These are phyloP conservation scores for Tetradesmus lagerheimii DNA, from an alignment of 139 green algal species.

Conservation along the genomic window DNA sequence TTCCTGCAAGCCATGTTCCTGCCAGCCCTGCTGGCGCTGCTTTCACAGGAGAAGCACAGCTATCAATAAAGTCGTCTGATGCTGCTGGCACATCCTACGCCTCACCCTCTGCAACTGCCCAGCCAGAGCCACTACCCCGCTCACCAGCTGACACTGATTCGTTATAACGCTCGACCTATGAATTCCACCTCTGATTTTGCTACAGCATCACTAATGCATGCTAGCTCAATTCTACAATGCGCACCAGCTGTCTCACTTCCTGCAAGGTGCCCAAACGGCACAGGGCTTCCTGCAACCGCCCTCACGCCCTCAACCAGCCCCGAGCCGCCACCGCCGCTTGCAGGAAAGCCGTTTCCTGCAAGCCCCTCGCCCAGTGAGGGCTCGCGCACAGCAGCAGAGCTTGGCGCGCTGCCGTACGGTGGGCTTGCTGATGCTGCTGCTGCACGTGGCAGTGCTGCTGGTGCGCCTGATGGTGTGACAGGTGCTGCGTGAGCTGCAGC, in stretches of 20 bases:
- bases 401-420: too few species aligned
- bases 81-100: background rate
- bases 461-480: background rate
- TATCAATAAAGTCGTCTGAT: conserved; percentile 23
- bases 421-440: background rate
- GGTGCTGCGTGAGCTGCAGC: background rate
- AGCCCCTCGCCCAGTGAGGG: background rate
- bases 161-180: background rate
- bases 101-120: background rate
- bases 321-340: background rate
- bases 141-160: background rate
- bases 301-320: background rate
- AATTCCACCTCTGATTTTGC: background rate
- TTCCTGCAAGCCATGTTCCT: background rate
- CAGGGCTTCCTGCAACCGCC: background rate
- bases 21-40: background rate
- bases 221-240: too few species aligned
- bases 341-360: background rate
- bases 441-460: background rate
- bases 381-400: background rate
- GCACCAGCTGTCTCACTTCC: too few species aligned
- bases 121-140: background rate
- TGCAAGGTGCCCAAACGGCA: background rate
- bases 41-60: conserved; percentile 11
- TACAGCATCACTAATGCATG: too few species aligned